Evolutionary conservation across 441 rosid species (phyloP).

Genomic region (Erodium moschatum): DNA sequence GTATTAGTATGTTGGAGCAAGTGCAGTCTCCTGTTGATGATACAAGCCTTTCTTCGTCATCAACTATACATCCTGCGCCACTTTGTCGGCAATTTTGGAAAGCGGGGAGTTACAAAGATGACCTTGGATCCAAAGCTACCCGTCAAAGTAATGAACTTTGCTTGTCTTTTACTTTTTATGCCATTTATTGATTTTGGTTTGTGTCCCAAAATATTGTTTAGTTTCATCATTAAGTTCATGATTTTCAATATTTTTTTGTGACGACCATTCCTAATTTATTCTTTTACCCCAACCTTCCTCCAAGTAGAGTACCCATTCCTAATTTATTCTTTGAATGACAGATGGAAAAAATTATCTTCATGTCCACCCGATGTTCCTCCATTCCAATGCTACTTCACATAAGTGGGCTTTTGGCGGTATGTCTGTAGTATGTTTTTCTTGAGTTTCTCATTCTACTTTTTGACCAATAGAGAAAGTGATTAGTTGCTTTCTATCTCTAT

Average conservation of each 20-base stretch:
- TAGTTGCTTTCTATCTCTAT: slow-evolving; percentile 11
- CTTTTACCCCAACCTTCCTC: too few relatives aligned
- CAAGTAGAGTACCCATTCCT: too few relatives aligned
- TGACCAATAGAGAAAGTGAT: slow-evolving; percentile 9
- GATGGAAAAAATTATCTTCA: slow-evolving; percentile 72
- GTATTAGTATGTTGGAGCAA: slow-evolving; percentile 59
- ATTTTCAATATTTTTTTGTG: neutral
- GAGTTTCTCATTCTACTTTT: neutral
- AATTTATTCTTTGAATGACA: slow-evolving; percentile 21
- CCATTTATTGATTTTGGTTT: neutral
- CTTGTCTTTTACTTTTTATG: neutral
- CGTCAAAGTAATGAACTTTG: slow-evolving; percentile 47
- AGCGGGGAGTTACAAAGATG: slow-evolving; percentile 61
- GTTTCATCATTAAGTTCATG: neutral
- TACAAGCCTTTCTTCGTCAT: slow-evolving; percentile 49
- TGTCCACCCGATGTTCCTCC: slow-evolving; percentile 95
- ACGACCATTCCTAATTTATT: too few relatives aligned
- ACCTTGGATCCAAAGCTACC: slow-evolving; percentile 37
- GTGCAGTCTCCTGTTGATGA: slow-evolving; percentile 63
- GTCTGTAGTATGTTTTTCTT: slow-evolving; percentile 14
- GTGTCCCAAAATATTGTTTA: neutral
- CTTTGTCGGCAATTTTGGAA: slow-evolving; percentile 88
- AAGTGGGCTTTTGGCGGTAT: slow-evolving; percentile 98
- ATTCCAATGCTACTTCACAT: slow-evolving; percentile 97
- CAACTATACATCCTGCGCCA: slow-evolving; percentile 56